Conservation (phyloP, 2,329 filamentous ascomycete genomes). For the Triangularia setosa region DNA sequence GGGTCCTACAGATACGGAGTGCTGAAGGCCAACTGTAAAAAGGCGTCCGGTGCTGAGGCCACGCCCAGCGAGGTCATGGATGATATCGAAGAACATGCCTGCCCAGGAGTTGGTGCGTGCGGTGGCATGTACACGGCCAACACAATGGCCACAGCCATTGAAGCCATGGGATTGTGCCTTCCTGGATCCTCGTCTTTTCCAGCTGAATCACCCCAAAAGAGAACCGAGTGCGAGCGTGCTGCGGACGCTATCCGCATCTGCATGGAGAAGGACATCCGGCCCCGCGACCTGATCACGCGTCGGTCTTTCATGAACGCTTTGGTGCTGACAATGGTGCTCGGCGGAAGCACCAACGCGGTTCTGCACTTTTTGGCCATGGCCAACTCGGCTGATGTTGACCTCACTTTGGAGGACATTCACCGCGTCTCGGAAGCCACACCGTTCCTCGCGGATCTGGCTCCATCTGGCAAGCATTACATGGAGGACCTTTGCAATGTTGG, state of each 20-base stretch:
- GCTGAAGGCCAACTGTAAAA: slow-evolving; percentile 64
- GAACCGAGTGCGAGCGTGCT: slow-evolving; percentile 78
- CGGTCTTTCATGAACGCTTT: slow-evolving; percentile 83
- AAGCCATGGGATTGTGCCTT: slow-evolving; percentile 79
- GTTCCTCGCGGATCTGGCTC: slow-evolving; percentile 80
- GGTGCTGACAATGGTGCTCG: slow-evolving; percentile 87
- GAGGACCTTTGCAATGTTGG: slow-evolving; percentile 83
- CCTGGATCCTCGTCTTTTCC: slow-evolving; percentile 83
- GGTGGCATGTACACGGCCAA: slow-evolving; percentile 90
- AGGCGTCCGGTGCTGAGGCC: slow-evolving; percentile 50
- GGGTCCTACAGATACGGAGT: slow-evolving; percentile 78
- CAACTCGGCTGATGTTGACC: slow-evolving; percentile 70
- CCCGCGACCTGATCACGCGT: slow-evolving; percentile 75
- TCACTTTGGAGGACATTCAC: slow-evolving; percentile 80
- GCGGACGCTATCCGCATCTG: slow-evolving; percentile 74
- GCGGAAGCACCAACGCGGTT: slow-evolving; percentile 84
- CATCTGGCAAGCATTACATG: slow-evolving; percentile 77
- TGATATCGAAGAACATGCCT: slow-evolving; percentile 76
- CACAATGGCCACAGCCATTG: slow-evolving; percentile 87
- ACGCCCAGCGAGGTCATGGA: slow-evolving; percentile 74
- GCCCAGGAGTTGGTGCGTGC: slow-evolving; percentile 70
- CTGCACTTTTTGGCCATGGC: slow-evolving; percentile 90
- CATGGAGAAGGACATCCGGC: slow-evolving; percentile 79
- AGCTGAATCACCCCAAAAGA: slow-evolving; percentile 75
- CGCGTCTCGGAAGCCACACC: slow-evolving; percentile 78